These are phyloP conservation scores for Rhododendron simsii DNA, from an alignment of 148 eudicot genomes.

Conservation along the genomic window DNA sequence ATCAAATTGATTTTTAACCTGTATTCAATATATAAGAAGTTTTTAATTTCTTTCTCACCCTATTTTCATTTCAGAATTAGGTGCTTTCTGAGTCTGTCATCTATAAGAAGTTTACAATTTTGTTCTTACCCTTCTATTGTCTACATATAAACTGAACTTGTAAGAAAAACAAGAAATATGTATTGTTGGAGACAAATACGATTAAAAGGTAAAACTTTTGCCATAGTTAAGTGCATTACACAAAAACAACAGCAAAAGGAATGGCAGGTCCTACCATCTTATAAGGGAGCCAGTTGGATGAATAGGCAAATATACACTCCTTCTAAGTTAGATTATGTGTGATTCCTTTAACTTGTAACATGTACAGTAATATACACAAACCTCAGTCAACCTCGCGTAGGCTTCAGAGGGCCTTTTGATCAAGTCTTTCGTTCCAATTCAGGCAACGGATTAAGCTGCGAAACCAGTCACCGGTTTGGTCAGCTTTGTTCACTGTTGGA, in stretches of 20 bases:
- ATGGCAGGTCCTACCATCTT: background rate
- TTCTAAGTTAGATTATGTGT: slow-evolving; percentile 19
- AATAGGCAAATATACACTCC: background rate
- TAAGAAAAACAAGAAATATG: background rate
- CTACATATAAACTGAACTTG: background rate
- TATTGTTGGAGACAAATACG: background rate
- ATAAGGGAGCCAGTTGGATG: slow-evolving; percentile 5
- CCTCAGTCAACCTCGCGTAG: background rate
- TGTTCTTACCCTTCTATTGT: background rate
- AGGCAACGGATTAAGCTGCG: slow-evolving; percentile 92
- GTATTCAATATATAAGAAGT: background rate
- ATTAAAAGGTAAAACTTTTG: background rate
- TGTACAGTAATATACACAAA: slow-evolving; percentile 45
- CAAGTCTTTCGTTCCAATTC: slow-evolving; percentile 95
- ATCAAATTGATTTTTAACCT: background rate
- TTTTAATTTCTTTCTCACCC: background rate
- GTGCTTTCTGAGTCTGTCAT: background rate
- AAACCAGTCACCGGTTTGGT: slow-evolving; percentile 98
- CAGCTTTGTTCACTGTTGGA: slow-evolving; percentile 89
- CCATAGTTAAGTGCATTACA: background rate
- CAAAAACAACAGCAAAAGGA: background rate
- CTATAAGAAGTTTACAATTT: slow-evolving; percentile 1
- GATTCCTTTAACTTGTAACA: slow-evolving; percentile 9
- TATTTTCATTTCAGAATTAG: background rate
- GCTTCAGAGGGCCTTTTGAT: slow-evolving; percentile 66